phyloP scores from a whole-genome alignment of 441 rosid species.

The Syzygium malaccense region DNA sequence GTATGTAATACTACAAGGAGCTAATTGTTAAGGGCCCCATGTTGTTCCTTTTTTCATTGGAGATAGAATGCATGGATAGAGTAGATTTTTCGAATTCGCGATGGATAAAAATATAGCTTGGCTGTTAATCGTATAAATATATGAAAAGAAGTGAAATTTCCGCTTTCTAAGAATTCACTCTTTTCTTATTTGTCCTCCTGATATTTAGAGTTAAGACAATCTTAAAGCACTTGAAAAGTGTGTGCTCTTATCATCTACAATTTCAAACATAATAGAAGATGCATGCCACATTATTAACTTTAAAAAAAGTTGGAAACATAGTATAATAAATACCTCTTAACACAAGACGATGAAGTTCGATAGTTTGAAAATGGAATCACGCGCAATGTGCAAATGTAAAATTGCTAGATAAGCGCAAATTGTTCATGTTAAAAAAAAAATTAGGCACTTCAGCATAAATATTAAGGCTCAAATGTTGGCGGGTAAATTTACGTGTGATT shows the following conservation, averaged over 20 bases:
- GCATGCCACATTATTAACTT: background rate
- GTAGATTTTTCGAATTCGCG: background rate
- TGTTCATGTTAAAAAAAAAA: too few relatives aligned
- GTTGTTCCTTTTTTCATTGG: background rate
- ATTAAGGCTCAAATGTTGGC: background rate
- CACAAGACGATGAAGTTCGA: too few relatives aligned
- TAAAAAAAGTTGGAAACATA: background rate
- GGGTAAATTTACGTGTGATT: background rate
- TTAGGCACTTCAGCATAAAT: background rate
- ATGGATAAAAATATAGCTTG: background rate
- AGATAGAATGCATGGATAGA: background rate
- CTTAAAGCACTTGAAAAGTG: background rate
- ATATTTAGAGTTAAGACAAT: background rate
- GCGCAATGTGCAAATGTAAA: background rate
- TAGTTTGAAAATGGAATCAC: background rate
- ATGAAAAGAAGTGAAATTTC: background rate
- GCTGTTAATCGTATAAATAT: background rate
- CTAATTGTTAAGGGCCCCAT: background rate
- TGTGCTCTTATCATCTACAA: background rate
- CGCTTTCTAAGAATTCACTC: too few relatives aligned
- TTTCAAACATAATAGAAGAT: background rate
- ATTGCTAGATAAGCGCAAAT: background rate
- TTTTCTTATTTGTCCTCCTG: background rate
- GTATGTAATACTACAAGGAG: background rate
- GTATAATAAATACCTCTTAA: too few relatives aligned